Percentiles rank a stretch among this genome's conserved stretches.
Evolutionary conservation across 2,329 filamentous ascomycete genomes (phyloP).

Genomic region (Alternaria tenuissima): DNA sequence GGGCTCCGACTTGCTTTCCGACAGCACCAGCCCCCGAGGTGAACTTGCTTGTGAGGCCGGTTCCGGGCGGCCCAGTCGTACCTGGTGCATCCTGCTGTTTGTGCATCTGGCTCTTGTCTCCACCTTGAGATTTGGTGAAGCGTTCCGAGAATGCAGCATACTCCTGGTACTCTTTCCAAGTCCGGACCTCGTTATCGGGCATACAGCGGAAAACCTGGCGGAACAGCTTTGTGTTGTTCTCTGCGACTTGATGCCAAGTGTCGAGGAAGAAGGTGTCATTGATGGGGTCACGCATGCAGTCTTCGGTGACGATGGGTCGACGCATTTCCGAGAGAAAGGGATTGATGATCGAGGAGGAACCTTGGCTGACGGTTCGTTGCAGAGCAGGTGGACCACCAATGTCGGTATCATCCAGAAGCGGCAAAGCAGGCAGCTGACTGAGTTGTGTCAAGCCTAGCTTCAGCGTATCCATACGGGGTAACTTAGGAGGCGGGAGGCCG

Average conservation of each 20-base stretch:
- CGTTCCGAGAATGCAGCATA: conserved; percentile 78
- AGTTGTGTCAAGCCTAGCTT: conserved; percentile 72
- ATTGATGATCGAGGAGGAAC: conserved; percentile 59
- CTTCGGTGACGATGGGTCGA: conserved; percentile 77
- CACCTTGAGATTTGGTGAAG: conserved; percentile 73
- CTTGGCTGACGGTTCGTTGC: conserved; percentile 60
- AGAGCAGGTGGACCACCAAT: conserved; percentile 75
- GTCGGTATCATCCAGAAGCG: conserved; percentile 78
- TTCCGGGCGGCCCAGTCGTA: conserved; percentile 60
- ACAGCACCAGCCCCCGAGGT: conserved; percentile 30
- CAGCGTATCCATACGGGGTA: conserved; percentile 69
- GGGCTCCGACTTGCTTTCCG: conserved; percentile 32
- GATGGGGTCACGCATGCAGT: conserved; percentile 94
- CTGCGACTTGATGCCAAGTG: conserved; percentile 84
- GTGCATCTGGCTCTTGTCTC: conserved; percentile 61
- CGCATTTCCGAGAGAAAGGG: conserved; percentile 71
- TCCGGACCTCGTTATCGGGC: conserved; percentile 92
- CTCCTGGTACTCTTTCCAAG: conserved; percentile 92
- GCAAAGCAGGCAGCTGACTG: conserved; percentile 75
- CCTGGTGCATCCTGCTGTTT: conserved; percentile 58
- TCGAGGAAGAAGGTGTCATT: conserved; percentile 84
- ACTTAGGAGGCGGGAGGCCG: conserved; percentile 66
- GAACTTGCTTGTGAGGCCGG: conserved; percentile 42
- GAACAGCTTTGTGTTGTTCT: conserved; percentile 95
- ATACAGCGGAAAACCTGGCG: conserved; percentile 94